These are phyloP conservation scores for Cephaloascus albidus DNA, from an alignment of 805 yeast genomes.

Conservation along the genomic window DNA sequence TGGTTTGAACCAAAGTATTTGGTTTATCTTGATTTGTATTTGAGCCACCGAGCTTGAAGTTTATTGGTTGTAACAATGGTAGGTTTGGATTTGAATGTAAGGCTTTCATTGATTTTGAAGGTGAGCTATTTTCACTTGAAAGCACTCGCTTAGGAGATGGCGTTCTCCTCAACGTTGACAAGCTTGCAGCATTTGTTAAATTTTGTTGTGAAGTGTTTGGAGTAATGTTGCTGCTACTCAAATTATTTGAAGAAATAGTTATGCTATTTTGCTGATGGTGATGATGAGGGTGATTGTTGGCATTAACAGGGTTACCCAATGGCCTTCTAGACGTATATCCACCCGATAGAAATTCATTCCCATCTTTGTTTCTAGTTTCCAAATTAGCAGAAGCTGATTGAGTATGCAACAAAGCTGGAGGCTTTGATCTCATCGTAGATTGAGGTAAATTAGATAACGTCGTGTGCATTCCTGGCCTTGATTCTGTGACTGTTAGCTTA, in stretches of 20 bases:
- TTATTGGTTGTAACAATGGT: conserved; percentile 48
- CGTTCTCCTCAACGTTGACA: conserved; percentile 15
- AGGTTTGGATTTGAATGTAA: conserved; percentile 27
- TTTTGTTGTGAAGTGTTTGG: not conserved
- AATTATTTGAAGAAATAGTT: not conserved
- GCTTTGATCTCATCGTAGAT: conserved; percentile 22
- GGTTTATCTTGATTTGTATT: not conserved
- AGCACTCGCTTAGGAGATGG: conserved; percentile 34
- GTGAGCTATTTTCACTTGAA: conserved; percentile 17
- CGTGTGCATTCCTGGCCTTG: not conserved
- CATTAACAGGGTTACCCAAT: not conserved
- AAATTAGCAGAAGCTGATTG: conserved; percentile 31
- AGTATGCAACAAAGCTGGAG: conserved; percentile 31
- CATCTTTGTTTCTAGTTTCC: conserved; percentile 19
- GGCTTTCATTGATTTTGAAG: conserved; percentile 41
- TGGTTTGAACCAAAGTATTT: not conserved
- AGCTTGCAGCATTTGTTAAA: not conserved
- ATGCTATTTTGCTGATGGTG: conserved; percentile 7
- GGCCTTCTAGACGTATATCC: conserved; percentile 4
- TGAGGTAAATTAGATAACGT: conserved; percentile 5
- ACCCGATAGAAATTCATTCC: conserved; percentile 4
- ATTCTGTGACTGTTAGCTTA: conserved; percentile 12
- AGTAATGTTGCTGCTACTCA: conserved; percentile 2
- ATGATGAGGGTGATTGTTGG: conserved; percentile 16
- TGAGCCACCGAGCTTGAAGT: conserved; percentile 23